Conservation (phyloP, 228 moss, liverwort and hornwort genomes). For the Sphagnum fallax region DNA sequence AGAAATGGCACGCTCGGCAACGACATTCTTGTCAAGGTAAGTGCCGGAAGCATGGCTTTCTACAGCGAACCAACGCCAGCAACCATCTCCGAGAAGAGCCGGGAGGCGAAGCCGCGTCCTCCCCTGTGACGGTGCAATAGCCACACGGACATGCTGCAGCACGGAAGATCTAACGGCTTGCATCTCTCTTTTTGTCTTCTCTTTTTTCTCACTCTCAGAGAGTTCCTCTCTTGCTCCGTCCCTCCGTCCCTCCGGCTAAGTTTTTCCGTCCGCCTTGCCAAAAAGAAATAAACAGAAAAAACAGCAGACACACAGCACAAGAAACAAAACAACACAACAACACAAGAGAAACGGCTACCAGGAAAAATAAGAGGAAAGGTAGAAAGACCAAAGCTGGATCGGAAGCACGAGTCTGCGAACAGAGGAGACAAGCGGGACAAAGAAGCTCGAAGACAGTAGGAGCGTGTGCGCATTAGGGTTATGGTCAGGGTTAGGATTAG, state of each 20-base stretch:
- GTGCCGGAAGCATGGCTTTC: slow-evolving; percentile 42
- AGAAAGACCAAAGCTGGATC: too few relatives aligned
- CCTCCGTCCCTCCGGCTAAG: background rate
- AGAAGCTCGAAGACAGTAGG: too few relatives aligned
- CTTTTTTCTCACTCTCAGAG: background rate
- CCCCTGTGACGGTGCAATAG: slow-evolving; percentile 27
- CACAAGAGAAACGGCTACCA: too few relatives aligned
- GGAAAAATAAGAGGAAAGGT: too few relatives aligned
- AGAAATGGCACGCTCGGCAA: slow-evolving; percentile 68
- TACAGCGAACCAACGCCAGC: slow-evolving; percentile 13
- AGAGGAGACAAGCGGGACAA: too few relatives aligned
- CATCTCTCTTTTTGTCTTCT: slow-evolving; percentile 1
- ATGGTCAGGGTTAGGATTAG: too few relatives aligned
- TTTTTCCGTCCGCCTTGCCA: background rate
- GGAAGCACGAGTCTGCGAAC: too few relatives aligned
- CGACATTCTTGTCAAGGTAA: slow-evolving; percentile 72
- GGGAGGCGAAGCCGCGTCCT: slow-evolving; percentile 18
- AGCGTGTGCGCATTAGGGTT: too few relatives aligned
- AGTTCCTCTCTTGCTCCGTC: background rate
- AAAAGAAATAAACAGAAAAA: too few relatives aligned
- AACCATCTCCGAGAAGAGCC: slow-evolving; percentile 7
- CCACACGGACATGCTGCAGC: slow-evolving; percentile 65
- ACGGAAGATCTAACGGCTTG: slow-evolving; percentile 46
- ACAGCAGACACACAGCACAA: too few relatives aligned
- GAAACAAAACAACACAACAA: too few relatives aligned